Percentiles rank a stretch among this genome's conserved stretches.
phyloP scores from a whole-genome alignment of 257 asterid species.

The Solanum corneliomulleri region DNA sequence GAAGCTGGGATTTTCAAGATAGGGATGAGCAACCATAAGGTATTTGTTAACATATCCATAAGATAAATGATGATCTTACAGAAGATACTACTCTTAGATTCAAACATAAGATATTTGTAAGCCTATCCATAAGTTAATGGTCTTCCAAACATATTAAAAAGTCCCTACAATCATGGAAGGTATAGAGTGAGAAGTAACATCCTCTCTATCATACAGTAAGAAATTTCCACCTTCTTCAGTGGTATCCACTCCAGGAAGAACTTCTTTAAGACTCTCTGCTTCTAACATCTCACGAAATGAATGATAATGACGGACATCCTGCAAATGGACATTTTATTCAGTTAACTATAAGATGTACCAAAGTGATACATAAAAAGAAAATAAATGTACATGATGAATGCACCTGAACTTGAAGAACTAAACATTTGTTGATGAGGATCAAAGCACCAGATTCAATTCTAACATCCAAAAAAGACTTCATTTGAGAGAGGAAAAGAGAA shows the following conservation, averaged over 20 bases:
- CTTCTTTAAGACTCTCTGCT: slow-evolving; percentile 45
- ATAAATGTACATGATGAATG: slow-evolving; percentile 9
- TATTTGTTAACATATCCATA: background rate
- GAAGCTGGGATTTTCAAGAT: background rate
- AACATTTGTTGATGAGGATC: slow-evolving; percentile 63
- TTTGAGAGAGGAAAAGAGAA: background rate
- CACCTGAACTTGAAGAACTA: slow-evolving; percentile 79
- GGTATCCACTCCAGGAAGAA: slow-evolving; percentile 72
- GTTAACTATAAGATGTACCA: background rate
- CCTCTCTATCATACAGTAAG: background rate
- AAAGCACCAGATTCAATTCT: slow-evolving; percentile 49
- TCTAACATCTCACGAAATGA: slow-evolving; percentile 76
- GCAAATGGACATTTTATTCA: background rate
- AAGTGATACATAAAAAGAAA: background rate
- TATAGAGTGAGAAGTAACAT: background rate
- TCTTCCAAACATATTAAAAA: background rate
- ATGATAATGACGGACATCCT: slow-evolving; percentile 61
- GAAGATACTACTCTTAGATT: background rate
- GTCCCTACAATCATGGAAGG: background rate
- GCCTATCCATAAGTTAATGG: background rate
- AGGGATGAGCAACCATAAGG: background rate
- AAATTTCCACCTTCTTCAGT: slow-evolving; percentile 51
- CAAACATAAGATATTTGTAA: background rate
- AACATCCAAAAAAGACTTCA: slow-evolving; percentile 13
- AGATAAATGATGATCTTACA: background rate